phyloP scores from a whole-genome alignment of 768 basidiomycete genomes.

The Trichaptum fuscoviolaceum region DNA sequence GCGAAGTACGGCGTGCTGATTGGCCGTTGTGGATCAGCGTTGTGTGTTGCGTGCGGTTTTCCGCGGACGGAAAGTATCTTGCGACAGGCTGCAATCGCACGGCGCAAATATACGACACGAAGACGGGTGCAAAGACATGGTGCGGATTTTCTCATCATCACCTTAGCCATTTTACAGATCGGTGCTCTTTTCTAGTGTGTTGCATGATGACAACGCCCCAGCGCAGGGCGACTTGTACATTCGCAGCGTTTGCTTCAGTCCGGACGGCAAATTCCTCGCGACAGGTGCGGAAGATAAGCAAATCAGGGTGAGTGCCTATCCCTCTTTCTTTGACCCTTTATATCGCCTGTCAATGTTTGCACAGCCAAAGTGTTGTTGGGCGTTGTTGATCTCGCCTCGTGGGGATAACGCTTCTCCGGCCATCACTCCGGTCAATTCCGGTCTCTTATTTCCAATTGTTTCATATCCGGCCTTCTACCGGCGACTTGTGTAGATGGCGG shows the following conservation, averaged over 20 bases:
- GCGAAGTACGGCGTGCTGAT: not conserved
- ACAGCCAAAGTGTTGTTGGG: no score
- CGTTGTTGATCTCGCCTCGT: no score
- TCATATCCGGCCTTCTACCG: not conserved
- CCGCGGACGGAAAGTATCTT: constrained; percentile 86
- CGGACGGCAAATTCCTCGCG: constrained; percentile 65
- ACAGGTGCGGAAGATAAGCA: constrained; percentile 89
- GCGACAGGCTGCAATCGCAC: constrained; percentile 97
- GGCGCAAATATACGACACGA: constrained; percentile 92
- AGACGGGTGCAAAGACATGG: constrained; percentile 83
- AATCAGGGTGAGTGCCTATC: constrained; percentile 62
- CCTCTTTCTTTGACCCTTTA: constrained; percentile 5
- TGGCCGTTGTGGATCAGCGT: constrained; percentile 37
- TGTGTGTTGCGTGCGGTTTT: constrained; percentile 90
- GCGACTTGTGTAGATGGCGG: not conserved
- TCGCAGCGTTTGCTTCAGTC: constrained; percentile 76
- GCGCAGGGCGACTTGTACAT: constrained; percentile 86
- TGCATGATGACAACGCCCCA: constrained; percentile 70
- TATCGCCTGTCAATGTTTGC: no score
- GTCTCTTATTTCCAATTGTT: not conserved
- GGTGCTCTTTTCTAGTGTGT: constrained; percentile 41
- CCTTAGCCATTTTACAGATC: not conserved
- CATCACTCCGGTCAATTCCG: not conserved
- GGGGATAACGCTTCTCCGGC: not conserved
- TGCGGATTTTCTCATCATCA: constrained; percentile 27